Evolutionary conservation across 2,329 filamentous ascomycete genomes (phyloP), one percentile per base, ranked within the genome.

Genomic region (Podosphaera xanthii): DNA sequence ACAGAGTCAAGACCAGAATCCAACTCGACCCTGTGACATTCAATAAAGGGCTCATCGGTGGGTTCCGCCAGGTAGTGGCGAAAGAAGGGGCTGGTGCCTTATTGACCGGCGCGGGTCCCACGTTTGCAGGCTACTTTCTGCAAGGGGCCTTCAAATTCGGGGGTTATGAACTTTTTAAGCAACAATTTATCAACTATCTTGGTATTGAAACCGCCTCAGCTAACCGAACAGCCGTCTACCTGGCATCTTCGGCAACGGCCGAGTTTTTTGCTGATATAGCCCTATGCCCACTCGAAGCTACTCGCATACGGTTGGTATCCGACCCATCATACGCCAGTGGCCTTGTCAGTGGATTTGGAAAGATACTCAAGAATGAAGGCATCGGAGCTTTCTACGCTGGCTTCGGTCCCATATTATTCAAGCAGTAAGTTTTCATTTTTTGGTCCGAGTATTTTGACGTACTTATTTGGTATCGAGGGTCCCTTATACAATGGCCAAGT

Each of bases 131-230:
- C 73, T 94, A 94, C 78, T 94, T 94, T 83, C 83, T 94, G 68
- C 87, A 94, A 77, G 87, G 88, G 71, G 85, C 87, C 68, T 83
- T 92, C 80, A 94, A 94, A 77, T 92, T 92, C 73, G 88, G 88
- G 73, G 88, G 88, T 72, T 94, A 94, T 75, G 88, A 94, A 77
- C 84, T 94, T 76, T 94, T 94, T 85, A 94, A 94, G 84, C 81
- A 90, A 77, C 86, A 92, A 76, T 81, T 77, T 71, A 92, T 94
- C 74, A 84, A 87, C 77, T 63, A 77, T 63, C 74, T 94, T 69
- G 88, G 88, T 70, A 82, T 83, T 71, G 86, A 90, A 74, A 81
- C 77, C 64, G 86, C 86, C 67, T 77, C 78, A 68, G 79, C 87
- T 73, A 87, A 90, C 81, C 81, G 86, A 67, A 88, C 84, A 63